These are phyloP conservation scores for Colletotrichum brevisporum DNA, from an alignment of 2,329 filamentous ascomycete genomes.

Conservation along the genomic window DNA sequence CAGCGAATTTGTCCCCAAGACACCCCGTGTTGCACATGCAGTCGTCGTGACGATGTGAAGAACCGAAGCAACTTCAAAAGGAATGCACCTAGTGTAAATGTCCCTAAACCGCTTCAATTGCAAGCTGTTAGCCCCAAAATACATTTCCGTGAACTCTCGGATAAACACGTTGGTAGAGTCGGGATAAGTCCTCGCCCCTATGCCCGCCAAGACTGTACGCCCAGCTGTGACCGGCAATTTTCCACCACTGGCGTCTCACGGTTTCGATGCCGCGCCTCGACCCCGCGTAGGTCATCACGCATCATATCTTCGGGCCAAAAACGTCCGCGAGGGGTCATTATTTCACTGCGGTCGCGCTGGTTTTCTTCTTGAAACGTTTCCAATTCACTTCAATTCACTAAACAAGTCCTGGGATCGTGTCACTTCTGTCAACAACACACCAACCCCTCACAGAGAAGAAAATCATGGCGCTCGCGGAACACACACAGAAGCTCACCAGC, in stretches of 20 bases:
- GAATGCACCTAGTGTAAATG: too few species aligned
- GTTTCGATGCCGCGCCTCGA: slow-evolving; percentile 15
- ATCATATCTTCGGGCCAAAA: slow-evolving; percentile 31
- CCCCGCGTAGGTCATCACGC: slow-evolving; percentile 37
- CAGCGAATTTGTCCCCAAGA: too few species aligned
- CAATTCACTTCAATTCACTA: neutral
- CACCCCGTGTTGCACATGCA: too few species aligned
- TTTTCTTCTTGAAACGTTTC: too few species aligned
- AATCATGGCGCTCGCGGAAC: slow-evolving; percentile 39
- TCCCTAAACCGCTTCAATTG: too few species aligned
- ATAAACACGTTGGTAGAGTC: slow-evolving; percentile 1
- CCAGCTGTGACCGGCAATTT: slow-evolving; percentile 27
- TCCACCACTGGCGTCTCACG: slow-evolving; percentile 36
- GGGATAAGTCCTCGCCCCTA: neutral
- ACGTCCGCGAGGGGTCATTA: slow-evolving; percentile 9
- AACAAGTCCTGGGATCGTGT: too few species aligned
- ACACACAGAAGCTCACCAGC: slow-evolving; percentile 44
- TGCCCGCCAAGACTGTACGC: slow-evolving; percentile 32
- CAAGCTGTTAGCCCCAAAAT: neutral
- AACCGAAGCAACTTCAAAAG: too few species aligned
- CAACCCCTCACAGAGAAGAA: neutral
- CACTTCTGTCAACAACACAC: too few species aligned
- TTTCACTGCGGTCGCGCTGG: neutral
- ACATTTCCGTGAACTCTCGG: slow-evolving; percentile 13
- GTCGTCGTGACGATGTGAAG: too few species aligned